Evolutionary conservation across 2,329 filamentous ascomycete species (phyloP).

Genomic region (Ceratocystis alfenasii): DNA sequence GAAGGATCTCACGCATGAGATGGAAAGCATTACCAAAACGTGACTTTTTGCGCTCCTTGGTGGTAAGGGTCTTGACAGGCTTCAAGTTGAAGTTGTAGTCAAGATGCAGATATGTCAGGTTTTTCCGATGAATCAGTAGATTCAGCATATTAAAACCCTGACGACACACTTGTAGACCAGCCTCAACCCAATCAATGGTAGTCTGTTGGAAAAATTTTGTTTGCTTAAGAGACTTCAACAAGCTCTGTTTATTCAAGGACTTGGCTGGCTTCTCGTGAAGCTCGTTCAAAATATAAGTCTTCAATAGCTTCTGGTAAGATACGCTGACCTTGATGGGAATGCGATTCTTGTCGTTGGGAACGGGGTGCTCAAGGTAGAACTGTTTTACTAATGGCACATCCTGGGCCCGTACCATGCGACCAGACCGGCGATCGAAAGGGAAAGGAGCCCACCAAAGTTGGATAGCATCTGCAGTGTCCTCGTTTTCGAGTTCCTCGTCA

Average conservation of each 20-base stretch:
- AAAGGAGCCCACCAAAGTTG: slow-evolving; percentile 96
- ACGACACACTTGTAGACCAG: slow-evolving; percentile 91
- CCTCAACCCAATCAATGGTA: slow-evolving; percentile 98
- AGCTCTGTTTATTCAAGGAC: slow-evolving; percentile 85
- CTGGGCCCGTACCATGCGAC: slow-evolving; percentile 90
- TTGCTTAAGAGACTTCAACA: slow-evolving; percentile 78
- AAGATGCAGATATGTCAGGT: slow-evolving; percentile 92
- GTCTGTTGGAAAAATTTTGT: slow-evolving; percentile 99
- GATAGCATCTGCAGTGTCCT: slow-evolving; percentile 82
- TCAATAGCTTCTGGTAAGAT: slow-evolving; percentile 94
- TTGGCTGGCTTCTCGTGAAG: slow-evolving; percentile 93
- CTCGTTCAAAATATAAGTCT: slow-evolving; percentile 92
- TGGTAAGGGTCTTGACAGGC: slow-evolving; percentile 95
- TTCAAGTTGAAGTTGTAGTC: slow-evolving; percentile 99
- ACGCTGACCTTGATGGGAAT: slow-evolving; percentile 96
- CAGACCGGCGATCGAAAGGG: slow-evolving; percentile 87
- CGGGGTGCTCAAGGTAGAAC: slow-evolving; percentile 95
- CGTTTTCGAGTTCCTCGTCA: slow-evolving; percentile 78
- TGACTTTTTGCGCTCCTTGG: slow-evolving; percentile 98
- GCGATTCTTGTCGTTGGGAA: slow-evolving; percentile 38
- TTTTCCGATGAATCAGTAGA: slow-evolving; percentile 92
- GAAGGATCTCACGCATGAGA: slow-evolving; percentile 92
- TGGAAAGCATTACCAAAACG: slow-evolving; percentile 98
- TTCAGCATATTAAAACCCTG: slow-evolving; percentile 99
- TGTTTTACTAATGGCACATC: slow-evolving; percentile 96